Percentiles rank a stretch among this genome's conserved stretches.
phyloP scores from a whole-genome alignment of 169 alveolate genomes.

The Eimeria sp. region DNA sequence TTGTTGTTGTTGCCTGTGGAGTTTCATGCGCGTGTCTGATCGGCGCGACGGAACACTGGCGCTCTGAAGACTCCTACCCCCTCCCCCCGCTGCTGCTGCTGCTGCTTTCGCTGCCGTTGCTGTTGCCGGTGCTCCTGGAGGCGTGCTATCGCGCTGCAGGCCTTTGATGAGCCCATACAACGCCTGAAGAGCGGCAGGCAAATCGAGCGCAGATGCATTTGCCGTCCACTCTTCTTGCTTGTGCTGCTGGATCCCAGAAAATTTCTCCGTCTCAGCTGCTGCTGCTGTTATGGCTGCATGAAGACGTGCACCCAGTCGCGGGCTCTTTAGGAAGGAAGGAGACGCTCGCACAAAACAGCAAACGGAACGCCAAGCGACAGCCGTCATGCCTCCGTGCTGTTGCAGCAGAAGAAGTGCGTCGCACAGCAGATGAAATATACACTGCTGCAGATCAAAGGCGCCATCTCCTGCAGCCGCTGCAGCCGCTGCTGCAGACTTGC shows the following conservation, averaged over 20 bases:
- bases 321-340: conserved; percentile 57
- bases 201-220: conserved; percentile 24
- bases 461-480: conserved; percentile 46
- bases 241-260: neutral
- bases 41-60: conserved; percentile 8
- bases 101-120: neutral
- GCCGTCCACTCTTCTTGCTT: neutral
- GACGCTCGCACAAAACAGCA: conserved; percentile 63
- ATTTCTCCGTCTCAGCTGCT: neutral
- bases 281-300: conserved; percentile 57
- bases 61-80: neutral
- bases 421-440: conserved; percentile 61
- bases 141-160: conserved; percentile 52
- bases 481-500: conserved; percentile 74
- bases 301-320: conserved; percentile 62
- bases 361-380: conserved; percentile 69
- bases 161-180: conserved; percentile 67
- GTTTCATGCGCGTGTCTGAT: conserved; percentile 36
- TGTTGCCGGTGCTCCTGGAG: neutral
- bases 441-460: conserved; percentile 33
- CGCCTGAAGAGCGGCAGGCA: conserved; percentile 74
- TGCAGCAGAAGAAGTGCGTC: conserved; percentile 62
- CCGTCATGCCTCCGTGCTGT: conserved; percentile 74
- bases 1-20: conserved; percentile 44
- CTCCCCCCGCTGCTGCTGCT: neutral